Base-by-base conservation (phyloP, 2,329 filamentous ascomycete species). In the Botrytis tulipae region DNA sequence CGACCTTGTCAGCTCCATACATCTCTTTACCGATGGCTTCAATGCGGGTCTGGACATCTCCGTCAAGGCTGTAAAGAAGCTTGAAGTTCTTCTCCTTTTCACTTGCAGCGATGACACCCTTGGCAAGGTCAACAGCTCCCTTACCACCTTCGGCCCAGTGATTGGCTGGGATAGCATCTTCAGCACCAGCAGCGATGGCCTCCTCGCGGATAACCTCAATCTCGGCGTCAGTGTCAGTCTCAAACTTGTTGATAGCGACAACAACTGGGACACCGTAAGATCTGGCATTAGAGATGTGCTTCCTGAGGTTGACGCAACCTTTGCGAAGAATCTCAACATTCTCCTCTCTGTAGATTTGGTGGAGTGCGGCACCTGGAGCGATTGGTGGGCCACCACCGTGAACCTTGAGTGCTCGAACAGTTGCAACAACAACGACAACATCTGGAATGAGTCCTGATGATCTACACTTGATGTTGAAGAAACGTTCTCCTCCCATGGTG, bases 381-480 rank as follows among this genome's bases (percentile, higher is more conserved):
- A 98, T 97, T 48, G 95, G 92, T n/a, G 96, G 95, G 29, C 95
- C 96, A 73, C 95, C 96, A 71, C 96, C 96, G 83, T 99, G 96
- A 6, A 98, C 95, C 87, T 99, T 99, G 76, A 99, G 87, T 10
- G 96, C 96, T 78, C 96, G 92, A 63, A 99, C 93, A 3, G 96
- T 99, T 37, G 96, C 95, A 54, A 99, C 96, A 74, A 99, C 91
- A 62, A 99, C 94, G 10, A 97, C 95, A 1, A 94, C 93, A 80
- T 99, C 96, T 2, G 96, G 96, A 3, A 94, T 90, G 63, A 99
- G 91, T 37, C 95, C 95, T 9, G 95, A 98, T 16, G 94, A 93
- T 75, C 96, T 92, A 85, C 96, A 98, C 88, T 99, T 99, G 87
- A 99, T 98, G 86, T 99, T 98, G 90, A 99, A 98, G 88, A 99